Base-by-base conservation (phyloP, 139 green algal species). In the Tetradesmus lagerheimii region DNA sequence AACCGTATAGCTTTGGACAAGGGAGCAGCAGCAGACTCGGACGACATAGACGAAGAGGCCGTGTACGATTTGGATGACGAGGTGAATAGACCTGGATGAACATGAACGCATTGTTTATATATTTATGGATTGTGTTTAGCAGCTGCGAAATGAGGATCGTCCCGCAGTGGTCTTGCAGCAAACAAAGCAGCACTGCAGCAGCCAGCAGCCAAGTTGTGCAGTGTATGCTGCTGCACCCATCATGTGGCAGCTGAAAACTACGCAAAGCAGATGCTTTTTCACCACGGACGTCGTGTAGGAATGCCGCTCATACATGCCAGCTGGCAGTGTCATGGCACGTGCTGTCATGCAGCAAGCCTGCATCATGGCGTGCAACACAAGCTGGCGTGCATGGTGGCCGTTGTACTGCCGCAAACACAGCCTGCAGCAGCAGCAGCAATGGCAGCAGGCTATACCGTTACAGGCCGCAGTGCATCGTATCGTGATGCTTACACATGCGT, bases 51-150 rank as follows among this genome's bases (percentile, higher is more conserved):
- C 4, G 82, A 87, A 23, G 35, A 82, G 82, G 82, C 82, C 45
- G 82, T 87, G 31, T 87, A 87, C 29, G 82, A 87, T 27, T 53
- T 87, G n/a, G 80, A 86, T 35, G 80, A 86, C 45, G 80, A 86
- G 79, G 79, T 85, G 27, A 67, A 27, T 27, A 34, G 23, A 25
- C 25, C 5, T 8, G 8, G 20, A 11, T 31, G 34, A 45, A 14
- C 75, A 20, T 45, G 43, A 50, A 50, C 43, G 9, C 43, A 5
- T 50, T 50, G 43, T 15, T 9, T 50, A 9, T 50, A 9, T 50
- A 15, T 9, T 50, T 50, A 50, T 14, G 20, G n/a, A 62, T 37
- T 16, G 38, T 47, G 11, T n/a, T 20, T n/a, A 31, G 77, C 14
- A 16, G 77, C 77, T 35, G 27, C 23, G 29, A n/a, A n/a, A 43